Conservation (phyloP, 164 flowering plant genomes). For the Protea cynaroides region DNA sequence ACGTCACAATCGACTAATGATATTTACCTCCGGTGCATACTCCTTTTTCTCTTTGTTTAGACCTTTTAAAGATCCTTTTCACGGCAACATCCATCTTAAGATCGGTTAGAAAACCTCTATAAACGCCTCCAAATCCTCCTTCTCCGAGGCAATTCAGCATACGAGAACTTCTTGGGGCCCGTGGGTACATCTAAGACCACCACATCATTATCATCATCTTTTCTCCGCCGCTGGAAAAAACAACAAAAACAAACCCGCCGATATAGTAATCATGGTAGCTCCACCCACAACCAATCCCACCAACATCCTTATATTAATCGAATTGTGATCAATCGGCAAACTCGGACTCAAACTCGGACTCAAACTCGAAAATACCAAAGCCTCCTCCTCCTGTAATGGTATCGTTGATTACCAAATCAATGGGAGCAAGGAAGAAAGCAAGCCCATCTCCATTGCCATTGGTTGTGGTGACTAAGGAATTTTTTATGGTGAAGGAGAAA, state of each 20-base stretch:
- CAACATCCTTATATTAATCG: no score
- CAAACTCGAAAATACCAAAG: conserved; percentile 27
- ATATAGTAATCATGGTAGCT: conserved; percentile 6
- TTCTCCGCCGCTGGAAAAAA: neutral
- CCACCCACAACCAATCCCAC: no score
- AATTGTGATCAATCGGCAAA: no score
- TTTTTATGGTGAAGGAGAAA: conserved; percentile 38
- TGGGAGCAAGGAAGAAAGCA: conserved; percentile 28
- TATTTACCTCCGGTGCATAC: conserved; percentile 22
- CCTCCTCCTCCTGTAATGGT: no score
- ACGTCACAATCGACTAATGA: conserved; percentile 26
- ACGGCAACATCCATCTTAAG: no score
- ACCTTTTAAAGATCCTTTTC: no score
- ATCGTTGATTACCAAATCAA: conserved; percentile 6
- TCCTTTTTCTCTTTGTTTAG: conserved; percentile 24
- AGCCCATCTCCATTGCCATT: conserved; percentile 41
- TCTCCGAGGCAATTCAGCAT: conserved; percentile 9
- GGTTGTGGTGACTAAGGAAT: neutral
- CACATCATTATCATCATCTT: neutral
- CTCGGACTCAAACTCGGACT: conserved; percentile 27
- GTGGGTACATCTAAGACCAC: neutral
- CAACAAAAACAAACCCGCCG: neutral
- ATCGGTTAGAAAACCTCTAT: no score
- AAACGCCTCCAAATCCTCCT: conserved; percentile 6
- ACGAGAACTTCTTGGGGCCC: conserved; percentile 18